A percentile compares a stretch with the other conserved stretches of the same genome.
These are phyloP conservation scores for Aspergillus spinulosporus DNA, from an alignment of 2,329 filamentous ascomycete genomes.

Conservation along the genomic window DNA sequence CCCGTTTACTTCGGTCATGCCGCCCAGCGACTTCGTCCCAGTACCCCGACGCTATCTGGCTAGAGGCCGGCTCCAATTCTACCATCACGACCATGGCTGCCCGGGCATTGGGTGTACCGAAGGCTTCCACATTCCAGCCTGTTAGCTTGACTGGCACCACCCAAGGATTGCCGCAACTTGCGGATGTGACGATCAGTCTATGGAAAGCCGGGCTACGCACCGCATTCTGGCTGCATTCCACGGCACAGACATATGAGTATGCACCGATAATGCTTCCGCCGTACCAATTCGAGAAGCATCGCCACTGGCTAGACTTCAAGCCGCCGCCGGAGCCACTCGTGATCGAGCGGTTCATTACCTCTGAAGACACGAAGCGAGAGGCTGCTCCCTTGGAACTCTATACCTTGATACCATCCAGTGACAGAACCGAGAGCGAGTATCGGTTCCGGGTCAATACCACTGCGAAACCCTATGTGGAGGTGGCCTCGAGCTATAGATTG, in stretches of 20 bases:
- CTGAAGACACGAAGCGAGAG: too few species aligned
- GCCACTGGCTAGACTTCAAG: slow-evolving; percentile 4
- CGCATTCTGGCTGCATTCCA: background rate
- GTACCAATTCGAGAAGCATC: slow-evolving; percentile 1
- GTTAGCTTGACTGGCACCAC: background rate
- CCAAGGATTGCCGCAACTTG: background rate
- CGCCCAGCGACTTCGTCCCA: background rate
- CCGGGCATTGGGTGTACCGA: background rate
- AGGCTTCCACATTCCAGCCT: background rate
- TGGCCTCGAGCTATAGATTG: too few species aligned
- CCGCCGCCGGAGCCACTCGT: too few species aligned
- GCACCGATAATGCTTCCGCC: background rate
- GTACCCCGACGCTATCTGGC: background rate
- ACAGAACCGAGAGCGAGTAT: too few species aligned
- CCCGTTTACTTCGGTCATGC: background rate
- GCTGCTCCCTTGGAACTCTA: too few species aligned
- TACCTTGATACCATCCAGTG: too few species aligned
- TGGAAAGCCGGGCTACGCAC: background rate
- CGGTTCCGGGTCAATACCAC: too few species aligned
- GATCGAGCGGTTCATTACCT: too few species aligned
- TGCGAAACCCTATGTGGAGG: too few species aligned
- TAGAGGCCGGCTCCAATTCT: background rate
- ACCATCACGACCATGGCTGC: background rate
- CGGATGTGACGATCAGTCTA: background rate
- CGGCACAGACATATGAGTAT: background rate